Evolutionary conservation across 1,284 basidiomycete species (phyloP).

Genomic region (Ganoderma lucidum): DNA sequence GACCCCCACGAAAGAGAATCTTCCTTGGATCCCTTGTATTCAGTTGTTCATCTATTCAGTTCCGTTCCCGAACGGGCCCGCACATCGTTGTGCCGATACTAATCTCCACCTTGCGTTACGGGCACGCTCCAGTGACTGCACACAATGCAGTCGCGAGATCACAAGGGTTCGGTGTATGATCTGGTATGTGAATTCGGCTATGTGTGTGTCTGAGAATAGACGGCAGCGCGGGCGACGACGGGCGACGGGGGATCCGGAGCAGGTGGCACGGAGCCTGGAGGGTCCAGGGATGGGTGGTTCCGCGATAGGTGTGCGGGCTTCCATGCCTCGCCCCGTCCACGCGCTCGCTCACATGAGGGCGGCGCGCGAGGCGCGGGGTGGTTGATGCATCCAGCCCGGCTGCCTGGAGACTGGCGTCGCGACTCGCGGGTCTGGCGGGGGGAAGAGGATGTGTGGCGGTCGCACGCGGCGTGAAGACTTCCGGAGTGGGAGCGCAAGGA

Average conservation of each 20-base stretch:
- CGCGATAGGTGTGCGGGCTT: conserved; percentile 1
- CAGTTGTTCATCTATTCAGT: background rate
- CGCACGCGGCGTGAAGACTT: background rate
- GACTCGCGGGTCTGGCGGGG: background rate
- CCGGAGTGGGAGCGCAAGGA: background rate
- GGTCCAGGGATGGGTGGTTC: background rate
- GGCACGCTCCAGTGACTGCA: background rate
- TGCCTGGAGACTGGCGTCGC: background rate
- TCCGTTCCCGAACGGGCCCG: background rate
- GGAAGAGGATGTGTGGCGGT: background rate
- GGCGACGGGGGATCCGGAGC: background rate
- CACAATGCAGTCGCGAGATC: background rate
- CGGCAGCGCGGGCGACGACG: background rate
- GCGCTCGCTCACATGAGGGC: conserved; percentile 7
- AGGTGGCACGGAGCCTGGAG: background rate
- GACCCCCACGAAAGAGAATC: background rate
- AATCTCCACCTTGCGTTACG: conserved; percentile 1
- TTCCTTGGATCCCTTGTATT: conserved; percentile 2
- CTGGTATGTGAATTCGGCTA: background rate
- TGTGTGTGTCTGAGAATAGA: background rate
- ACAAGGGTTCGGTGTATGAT: background rate
- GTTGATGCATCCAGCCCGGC: background rate
- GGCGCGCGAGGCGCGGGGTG: background rate
- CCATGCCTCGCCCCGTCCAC: conserved; percentile 5
- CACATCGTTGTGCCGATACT: background rate